These are phyloP conservation scores for Crithidia bombi DNA, from an alignment of 208 protist species.

Conservation along the genomic window DNA sequence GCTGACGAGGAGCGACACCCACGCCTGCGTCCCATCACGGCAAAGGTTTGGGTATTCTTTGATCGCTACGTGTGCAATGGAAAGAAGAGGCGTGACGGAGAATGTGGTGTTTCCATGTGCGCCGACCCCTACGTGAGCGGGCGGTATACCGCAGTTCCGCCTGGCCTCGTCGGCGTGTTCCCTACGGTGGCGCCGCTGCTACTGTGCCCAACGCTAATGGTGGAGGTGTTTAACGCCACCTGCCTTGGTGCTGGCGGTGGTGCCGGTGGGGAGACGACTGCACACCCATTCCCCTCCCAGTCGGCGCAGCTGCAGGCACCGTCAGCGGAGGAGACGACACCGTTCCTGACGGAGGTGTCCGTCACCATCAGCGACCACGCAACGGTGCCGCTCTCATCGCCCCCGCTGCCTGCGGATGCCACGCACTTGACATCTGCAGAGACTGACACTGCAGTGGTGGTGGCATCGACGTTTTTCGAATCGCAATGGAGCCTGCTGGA, in stretches of 20 bases:
- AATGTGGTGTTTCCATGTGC: slow-evolving; percentile 29
- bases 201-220: slow-evolving; percentile 19
- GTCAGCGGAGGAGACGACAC: background rate
- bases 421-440: background rate
- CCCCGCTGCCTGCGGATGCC: background rate
- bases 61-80: slow-evolving; percentile 61
- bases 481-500: slow-evolving; percentile 30
- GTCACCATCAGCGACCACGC: background rate
- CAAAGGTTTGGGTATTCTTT: slow-evolving; percentile 84
- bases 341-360: slow-evolving; percentile 28
- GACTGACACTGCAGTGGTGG: slow-evolving; percentile 4
- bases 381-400: background rate
- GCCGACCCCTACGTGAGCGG: slow-evolving; percentile 34
- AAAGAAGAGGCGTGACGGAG: slow-evolving; percentile 6
- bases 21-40: slow-evolving; percentile 67
- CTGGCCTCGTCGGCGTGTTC: slow-evolving; percentile 30
- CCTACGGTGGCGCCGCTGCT: slow-evolving; percentile 22
- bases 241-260: background rate
- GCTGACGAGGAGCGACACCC: slow-evolving; percentile 61
- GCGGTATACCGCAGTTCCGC: slow-evolving; percentile 27
- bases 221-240: slow-evolving; percentile 30
- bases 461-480: slow-evolving; percentile 24
- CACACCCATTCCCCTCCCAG: background rate
- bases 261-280: background rate
- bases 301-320: background rate